Conservation (phyloP, 495 filamentous ascomycete species). For the Penicillium subrubescens region DNA sequence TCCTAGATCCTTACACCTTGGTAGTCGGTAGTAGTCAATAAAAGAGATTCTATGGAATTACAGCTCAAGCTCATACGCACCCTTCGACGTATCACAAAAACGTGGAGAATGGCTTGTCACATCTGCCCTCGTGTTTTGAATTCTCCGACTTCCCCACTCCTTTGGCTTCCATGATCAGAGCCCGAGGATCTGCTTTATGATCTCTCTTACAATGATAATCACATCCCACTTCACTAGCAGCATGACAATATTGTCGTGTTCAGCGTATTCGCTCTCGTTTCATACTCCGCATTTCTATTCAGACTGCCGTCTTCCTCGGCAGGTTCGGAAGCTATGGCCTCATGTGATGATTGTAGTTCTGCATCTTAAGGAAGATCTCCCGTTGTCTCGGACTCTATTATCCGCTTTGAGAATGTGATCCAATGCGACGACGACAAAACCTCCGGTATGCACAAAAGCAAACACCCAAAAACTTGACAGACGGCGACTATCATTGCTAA, state of each 20-base stretch:
- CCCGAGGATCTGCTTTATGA: not conserved
- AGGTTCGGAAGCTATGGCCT: conserved; percentile 2
- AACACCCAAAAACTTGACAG: conserved; percentile 17
- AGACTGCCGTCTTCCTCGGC: conserved; percentile 8
- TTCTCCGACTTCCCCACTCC: not conserved
- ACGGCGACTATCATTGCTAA: conserved; percentile 25
- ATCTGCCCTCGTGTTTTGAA: not conserved
- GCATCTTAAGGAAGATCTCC: not conserved
- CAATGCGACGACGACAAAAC: not conserved
- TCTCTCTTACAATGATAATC: not conserved
- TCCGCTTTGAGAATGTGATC: not conserved
- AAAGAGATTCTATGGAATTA: no score
- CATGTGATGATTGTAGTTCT: conserved; percentile 14
- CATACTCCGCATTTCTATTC: not conserved
- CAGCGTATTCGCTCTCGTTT: conserved; percentile 15
- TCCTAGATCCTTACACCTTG: not conserved
- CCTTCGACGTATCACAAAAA: not conserved
- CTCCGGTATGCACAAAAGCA: not conserved
- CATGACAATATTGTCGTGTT: not conserved
- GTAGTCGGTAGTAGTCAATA: not conserved
- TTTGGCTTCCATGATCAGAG: no score
- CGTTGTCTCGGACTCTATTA: not conserved
- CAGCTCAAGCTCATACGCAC: not conserved
- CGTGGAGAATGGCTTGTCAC: not conserved
- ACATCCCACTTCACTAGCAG: not conserved